Conservation (phyloP, 306 rosid species). For the Casuarina equisetifolia region DNA sequence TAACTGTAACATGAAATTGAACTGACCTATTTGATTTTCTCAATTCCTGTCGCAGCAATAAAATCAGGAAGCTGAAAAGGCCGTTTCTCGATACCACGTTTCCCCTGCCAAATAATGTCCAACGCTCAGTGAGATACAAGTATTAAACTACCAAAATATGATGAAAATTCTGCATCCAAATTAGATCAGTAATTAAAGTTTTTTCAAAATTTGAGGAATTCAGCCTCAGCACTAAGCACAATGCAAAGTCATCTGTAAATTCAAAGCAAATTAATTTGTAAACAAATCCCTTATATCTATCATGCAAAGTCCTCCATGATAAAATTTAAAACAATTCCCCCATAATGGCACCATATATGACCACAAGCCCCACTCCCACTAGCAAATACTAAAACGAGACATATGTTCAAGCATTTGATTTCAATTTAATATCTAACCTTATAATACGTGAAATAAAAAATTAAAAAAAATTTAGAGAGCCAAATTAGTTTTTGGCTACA, state of each 20-base stretch:
- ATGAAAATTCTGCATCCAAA: conserved; percentile 26
- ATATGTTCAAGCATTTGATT: not conserved
- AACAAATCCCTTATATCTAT: conserved; percentile 35
- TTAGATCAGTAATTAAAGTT: conserved; percentile 23
- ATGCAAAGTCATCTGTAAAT: conserved; percentile 73
- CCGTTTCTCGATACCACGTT: conserved; percentile 95
- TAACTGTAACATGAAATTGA: not conserved
- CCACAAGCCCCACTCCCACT: conserved; percentile 48
- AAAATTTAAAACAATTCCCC: conserved; percentile 23
- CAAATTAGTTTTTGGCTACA: too few species aligned
- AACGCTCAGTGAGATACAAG: conserved; percentile 47
- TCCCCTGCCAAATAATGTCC: conserved; percentile 69
- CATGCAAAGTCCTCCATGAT: conserved; percentile 28
- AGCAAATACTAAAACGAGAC: conserved; percentile 51
- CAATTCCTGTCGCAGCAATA: conserved; percentile 99
- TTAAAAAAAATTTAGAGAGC: too few species aligned
- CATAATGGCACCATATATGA: conserved; percentile 23
- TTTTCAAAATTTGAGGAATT: conserved; percentile 32
- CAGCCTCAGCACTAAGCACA: conserved; percentile 62
- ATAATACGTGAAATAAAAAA: too few species aligned
- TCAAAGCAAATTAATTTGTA: conserved; percentile 70
- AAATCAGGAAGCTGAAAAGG: conserved; percentile 99
- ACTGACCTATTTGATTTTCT: conserved; percentile 94
- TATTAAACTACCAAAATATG: conserved; percentile 1
- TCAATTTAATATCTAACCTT: too few species aligned